Base-by-base conservation (phyloP, 2,329 filamentous ascomycete genomes). In the Trichocomaceae sp. region DNA sequence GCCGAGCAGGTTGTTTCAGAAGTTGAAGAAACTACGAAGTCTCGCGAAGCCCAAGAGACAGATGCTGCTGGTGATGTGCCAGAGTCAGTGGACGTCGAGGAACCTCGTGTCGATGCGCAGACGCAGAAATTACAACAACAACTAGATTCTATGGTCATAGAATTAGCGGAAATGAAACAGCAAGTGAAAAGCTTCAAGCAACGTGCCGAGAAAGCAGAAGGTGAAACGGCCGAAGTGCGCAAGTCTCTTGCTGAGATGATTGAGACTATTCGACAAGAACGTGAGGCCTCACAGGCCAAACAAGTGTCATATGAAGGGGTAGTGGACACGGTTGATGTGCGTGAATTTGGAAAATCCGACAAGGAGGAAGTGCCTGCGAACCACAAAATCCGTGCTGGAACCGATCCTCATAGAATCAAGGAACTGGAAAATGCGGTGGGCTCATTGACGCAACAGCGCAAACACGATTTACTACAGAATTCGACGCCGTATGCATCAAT, bases 191-290 rank as follows among this genome's bases (percentile, higher is more conserved):
- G 79, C 6, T 96, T 88, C 75, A 86, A 86, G 63, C 76, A 82
- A 54, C 84, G 89, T 29, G 90, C 90, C 8, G 87, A 96, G 69
- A 80, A 77, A 56, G 91, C 90, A 3, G 92, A 97, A 68, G 75
- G 81, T 8, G 90, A 96, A 63, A 82, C 86, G 46, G 83, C 86
- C 53, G 78, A 82, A 42, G 83, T 85, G 52, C 84, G 86, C 53
- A 85, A 87, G 69, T 86, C 86, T 1, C 74, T 99, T 45, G 85
- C 87, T 1, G 88, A 96, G 66, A 93, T 97, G 89, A 85, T 96
- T 12, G 79, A 88, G 62, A 85, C 86, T 61, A 86, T 96, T 54
- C 83, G 90, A 52, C 79, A 77, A 62, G 84, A 90, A 58, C 71
- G 70, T 35, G 62, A 82, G 81, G 60, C 78, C 75, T 29, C 73